Base-by-base conservation (phyloP, 768 basidiomycete species). In the Termitomyces sp. region DNA sequence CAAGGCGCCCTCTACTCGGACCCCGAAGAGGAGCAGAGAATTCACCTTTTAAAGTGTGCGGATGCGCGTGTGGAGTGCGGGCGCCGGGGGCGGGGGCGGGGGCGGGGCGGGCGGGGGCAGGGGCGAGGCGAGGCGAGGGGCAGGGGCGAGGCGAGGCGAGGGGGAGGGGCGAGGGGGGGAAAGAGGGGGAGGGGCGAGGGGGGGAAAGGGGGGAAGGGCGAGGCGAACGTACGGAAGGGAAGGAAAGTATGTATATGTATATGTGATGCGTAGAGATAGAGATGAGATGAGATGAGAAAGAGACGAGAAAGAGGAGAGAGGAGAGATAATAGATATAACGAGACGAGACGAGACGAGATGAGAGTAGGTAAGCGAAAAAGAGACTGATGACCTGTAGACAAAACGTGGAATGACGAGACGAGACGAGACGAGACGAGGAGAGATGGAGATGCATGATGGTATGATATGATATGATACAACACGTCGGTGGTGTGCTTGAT, bases 11-110 rank as follows among this genome's bases (percentile, higher is more conserved):
- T 55, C 55, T 55, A 55, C 55, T 55, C 57, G 63, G 49, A 67
- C 66, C 66, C 66, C 64, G 64, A 63, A 67, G 64, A 59, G 66
- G 66, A 67, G 66, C 66, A 67, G 64, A 67, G 64, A 61, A 67
- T 67, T 67, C 64, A 59, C 64, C 55, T 49, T 28, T 56, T 18
- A 12, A 24, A n/a, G n/a, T 33, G 56, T 59, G 56, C 61, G 33
- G 56, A 7, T 48, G 51, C 50, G 45, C 36, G 44, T 32, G 62
- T 6, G 33, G 18, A 35, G n/a, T 38, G 50, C n/a, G n/a, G n/a
- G n/a, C n/a, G n/a, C n/a, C n/a, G n/a, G n/a, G 44, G 53, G 59
- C n/a, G 52, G 53, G 11, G 39, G 22, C n/a, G n/a, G 38, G 57
- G 13, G 42, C 24, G 36, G 36, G 20, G 15, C 0, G 49, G 36